Evolutionary conservation across 2,329 filamentous ascomycete genomes (phyloP).

Genomic region (Dothistroma septosporum): DNA sequence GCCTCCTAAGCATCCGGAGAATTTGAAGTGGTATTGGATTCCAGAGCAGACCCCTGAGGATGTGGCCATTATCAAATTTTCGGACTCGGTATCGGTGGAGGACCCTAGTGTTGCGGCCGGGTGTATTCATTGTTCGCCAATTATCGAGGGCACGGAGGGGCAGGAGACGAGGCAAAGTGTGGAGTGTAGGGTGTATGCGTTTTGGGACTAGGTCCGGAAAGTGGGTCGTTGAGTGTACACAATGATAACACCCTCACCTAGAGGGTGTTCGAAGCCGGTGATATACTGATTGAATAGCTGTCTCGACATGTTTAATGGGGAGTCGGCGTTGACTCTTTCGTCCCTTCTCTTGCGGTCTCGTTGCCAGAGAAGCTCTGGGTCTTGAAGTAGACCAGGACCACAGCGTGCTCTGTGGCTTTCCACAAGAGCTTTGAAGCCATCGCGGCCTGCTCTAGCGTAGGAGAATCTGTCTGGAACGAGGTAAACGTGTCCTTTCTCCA

Average conservation of each 20-base stretch:
- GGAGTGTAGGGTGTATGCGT: slow-evolving; percentile 17
- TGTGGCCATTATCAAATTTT: slow-evolving; percentile 21
- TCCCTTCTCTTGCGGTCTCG: slow-evolving; percentile 3
- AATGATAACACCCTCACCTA: slow-evolving; percentile 8
- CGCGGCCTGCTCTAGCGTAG: slow-evolving; percentile 10
- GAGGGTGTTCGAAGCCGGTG: slow-evolving; percentile 9
- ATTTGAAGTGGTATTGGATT: slow-evolving; percentile 20
- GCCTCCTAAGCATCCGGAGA: slow-evolving; percentile 13
- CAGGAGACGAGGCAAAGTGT: slow-evolving; percentile 16
- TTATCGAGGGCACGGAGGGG: slow-evolving; percentile 11
- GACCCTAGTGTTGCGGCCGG: slow-evolving; percentile 12
- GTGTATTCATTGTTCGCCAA: slow-evolving; percentile 17
- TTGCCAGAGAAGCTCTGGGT: slow-evolving; percentile 6
- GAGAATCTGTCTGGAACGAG: slow-evolving; percentile 12
- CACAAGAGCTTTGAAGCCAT: slow-evolving; percentile 8
- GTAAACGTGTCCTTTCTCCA: not conserved
- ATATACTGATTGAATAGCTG: slow-evolving; percentile 8
- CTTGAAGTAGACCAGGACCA: slow-evolving; percentile 9
- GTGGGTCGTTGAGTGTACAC: not conserved
- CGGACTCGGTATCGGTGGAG: slow-evolving; percentile 12
- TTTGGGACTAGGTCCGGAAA: slow-evolving; percentile 14
- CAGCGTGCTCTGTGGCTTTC: slow-evolving; percentile 3
- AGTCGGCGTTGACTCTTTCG: slow-evolving; percentile 9
- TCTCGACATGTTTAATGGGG: slow-evolving; percentile 9
- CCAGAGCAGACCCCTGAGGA: slow-evolving; percentile 20